Percentiles rank a stretch among this genome's conserved stretches.
Evolutionary conservation across 371 early-diverging fungal genomes (phyloP).

Genomic region (Mucor mucedo): DNA sequence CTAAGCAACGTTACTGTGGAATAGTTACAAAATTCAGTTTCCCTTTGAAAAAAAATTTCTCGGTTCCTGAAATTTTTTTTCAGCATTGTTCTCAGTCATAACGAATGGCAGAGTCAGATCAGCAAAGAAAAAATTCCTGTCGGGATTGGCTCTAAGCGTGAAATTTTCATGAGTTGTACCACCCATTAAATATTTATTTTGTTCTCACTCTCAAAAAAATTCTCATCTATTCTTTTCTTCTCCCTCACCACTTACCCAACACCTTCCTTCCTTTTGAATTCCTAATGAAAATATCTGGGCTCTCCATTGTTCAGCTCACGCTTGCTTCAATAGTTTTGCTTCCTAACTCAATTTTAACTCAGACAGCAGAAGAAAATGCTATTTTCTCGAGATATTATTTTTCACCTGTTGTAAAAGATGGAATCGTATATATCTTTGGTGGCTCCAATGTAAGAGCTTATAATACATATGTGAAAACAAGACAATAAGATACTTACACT

Average conservation of each 20-base stretch:
- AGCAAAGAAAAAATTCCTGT: background rate
- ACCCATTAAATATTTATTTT: slow-evolving; percentile 18
- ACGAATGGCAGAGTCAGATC: background rate
- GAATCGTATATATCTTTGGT: slow-evolving; percentile 29
- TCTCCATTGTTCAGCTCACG: slow-evolving; percentile 16
- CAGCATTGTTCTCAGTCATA: too few relatives aligned
- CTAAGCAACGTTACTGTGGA: too few relatives aligned
- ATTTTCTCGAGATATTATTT: slow-evolving; percentile 16
- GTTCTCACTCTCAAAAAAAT: slow-evolving; percentile 1
- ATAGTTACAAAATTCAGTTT: too few relatives aligned
- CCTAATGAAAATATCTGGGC: slow-evolving; percentile 16
- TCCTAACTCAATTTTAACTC: slow-evolving; percentile 8
- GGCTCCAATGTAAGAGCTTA: slow-evolving; percentile 30
- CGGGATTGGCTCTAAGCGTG: slow-evolving; percentile 21
- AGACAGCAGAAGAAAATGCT: background rate
- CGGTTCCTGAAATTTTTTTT: too few relatives aligned
- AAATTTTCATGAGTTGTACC: slow-evolving; percentile 30
- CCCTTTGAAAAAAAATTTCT: too few relatives aligned
- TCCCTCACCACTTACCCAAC: background rate
- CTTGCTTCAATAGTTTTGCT: slow-evolving; percentile 8
- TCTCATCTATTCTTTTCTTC: slow-evolving; percentile 8
- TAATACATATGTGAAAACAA: background rate
- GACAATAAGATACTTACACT: background rate
- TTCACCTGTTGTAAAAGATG: slow-evolving; percentile 15
- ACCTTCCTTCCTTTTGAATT: slow-evolving; percentile 19